Base-by-base conservation (phyloP, 2,329 filamentous ascomycete genomes). In the Fusarium protoensiforme region DNA sequence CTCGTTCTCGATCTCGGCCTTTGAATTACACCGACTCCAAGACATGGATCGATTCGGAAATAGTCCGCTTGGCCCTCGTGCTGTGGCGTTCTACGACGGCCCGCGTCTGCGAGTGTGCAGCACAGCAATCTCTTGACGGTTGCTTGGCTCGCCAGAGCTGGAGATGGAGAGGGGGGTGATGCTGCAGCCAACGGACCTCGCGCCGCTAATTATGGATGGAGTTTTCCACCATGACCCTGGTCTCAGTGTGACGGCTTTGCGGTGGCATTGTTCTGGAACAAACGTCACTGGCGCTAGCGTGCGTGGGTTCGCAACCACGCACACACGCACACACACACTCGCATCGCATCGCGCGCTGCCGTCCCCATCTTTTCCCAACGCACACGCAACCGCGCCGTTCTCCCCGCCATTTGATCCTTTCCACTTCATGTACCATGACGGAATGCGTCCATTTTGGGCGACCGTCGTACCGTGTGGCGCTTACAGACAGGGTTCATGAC, bases 241-340 rank as follows among this genome's bases (percentile, higher is more conserved):
- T 38, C 59, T 51, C 29, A 20, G 20, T 61, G n/a, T 58, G 41
- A 58, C 61, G 31, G 29, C 38, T 46, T 58, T 53, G 65, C 68
- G 65, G 59, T 61, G 74, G 68, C 59, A 74, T 68, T 73, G 54
- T 75, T 75, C 72, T 73, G 61, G 72, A 75, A 75, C 61, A 73
- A 68, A 70, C 36, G 69, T 71, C 64, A 67, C 43, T 72, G 56
- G 46, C 68, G 46, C 72, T 74, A 74, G 68, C 61, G 57, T 60
- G 41, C 60, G 61, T 46, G 56, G 41, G 38, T 71, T 69, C 53
- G 43, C 61, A 67, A 54, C 48, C 38, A n/a, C 63, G 62, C 67
- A 48, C 39, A 46, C 61, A 61, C 65, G 29, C 54, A 64, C 68
- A 31, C 33, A 18, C 27, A 16, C n/a, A 7, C 58, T 59, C 59